Evolutionary conservation across 257 asterid species (phyloP), one percentile per base, ranked within the genome.

Genomic region (Fraxinus americana): DNA sequence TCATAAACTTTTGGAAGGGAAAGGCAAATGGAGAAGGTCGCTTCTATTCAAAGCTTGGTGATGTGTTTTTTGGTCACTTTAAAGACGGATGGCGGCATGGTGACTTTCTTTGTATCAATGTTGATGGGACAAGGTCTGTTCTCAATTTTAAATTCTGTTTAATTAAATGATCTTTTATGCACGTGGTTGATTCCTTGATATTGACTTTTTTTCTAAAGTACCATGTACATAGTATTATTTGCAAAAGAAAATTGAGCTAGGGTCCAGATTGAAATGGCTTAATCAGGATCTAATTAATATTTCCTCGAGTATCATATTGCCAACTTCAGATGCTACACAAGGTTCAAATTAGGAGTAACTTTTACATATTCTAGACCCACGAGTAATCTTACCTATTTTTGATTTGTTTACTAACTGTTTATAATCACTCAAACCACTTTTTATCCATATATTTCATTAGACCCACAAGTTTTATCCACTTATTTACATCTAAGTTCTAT

Each of bases 71-170:
- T 79, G 99, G 99, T 75, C 91, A 95, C 78, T 95, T 96, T 87
- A 93, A 90, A 85, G 97, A 93, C n/a, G 99, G 99, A 54, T 95
- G 94, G 98, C 87, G 99, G 45, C 92, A 93, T 75, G 99, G 99
- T 36, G 83, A 78, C 72, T 96, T 93, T 88, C 96, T 96, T 76
- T 87, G 85, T 81, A 90, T 95, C 78, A 87, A 82, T 81, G 91
- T 89, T 61, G 96, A 95, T 74, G 99, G 98, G 70, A 84, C 96
- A 78, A 93, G 98, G 99, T 95, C 69, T 74, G 84, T 65, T 71
- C 70, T 48, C 61, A 41, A 16, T 52, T 45, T n/a, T 54, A 43
- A 43, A 69, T 38, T 43, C 6, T 71, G 45, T 65, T 41, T 11
- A 72, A 11, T 39, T 78, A 57, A 52, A 72, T 72, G 65, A 54